These are phyloP conservation scores for Monilinia aucupariae DNA, from an alignment of 2,329 filamentous ascomycete genomes.

Conservation along the genomic window DNA sequence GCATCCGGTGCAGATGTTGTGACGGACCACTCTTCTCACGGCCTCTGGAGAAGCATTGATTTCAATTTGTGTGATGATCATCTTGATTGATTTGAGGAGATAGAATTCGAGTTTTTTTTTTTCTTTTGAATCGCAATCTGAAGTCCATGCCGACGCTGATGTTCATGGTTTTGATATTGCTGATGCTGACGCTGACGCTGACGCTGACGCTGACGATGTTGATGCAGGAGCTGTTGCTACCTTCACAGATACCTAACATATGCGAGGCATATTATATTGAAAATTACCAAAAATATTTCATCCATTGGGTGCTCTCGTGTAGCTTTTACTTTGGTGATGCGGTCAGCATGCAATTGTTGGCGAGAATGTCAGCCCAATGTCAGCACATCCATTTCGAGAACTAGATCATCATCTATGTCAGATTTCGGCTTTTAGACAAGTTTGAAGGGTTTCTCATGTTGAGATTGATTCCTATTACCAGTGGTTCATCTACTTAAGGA, in stretches of 20 bases:
- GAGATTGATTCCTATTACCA: too few species aligned
- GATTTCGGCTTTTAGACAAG: neutral
- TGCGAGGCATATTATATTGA: neutral
- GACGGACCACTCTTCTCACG: neutral
- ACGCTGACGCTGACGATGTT: too few species aligned
- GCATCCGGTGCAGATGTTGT: neutral
- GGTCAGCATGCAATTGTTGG: neutral
- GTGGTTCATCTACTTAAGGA: too few species aligned
- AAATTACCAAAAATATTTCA: neutral
- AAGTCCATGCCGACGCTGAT: too few species aligned
- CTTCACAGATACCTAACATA: neutral
- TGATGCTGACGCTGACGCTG: too few species aligned
- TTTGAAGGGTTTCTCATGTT: neutral
- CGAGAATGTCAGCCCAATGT: neutral
- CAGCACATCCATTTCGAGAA: neutral
- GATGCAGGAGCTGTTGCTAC: neutral
- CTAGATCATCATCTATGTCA: too few species aligned
- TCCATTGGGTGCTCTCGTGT: neutral
- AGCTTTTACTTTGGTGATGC: neutral
- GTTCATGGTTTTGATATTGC: too few species aligned
- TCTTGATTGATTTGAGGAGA: neutral
- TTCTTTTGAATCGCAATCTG: too few species aligned
- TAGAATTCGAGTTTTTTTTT: neutral
- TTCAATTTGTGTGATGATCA: slow-evolving; percentile 3
- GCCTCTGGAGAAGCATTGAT: neutral